Conservation (phyloP, 2,329 filamentous ascomycete species). For the Paradendryphiella salina region DNA sequence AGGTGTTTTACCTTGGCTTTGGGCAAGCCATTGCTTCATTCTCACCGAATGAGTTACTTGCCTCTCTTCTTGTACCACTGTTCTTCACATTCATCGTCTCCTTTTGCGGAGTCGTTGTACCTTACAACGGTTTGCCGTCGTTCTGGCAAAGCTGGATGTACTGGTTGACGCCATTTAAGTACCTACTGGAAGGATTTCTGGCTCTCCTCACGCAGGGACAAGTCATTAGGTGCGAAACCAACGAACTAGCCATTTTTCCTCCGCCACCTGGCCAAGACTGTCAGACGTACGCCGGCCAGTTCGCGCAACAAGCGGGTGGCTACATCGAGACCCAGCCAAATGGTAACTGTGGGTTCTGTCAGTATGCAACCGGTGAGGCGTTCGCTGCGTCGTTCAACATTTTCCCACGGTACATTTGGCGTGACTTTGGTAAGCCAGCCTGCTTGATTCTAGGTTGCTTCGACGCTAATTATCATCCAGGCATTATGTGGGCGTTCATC, state of each 20-base stretch:
- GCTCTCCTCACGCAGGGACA: constrained; percentile 59
- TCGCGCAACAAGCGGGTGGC: constrained; percentile 59
- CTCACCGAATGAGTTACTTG: constrained; percentile 67
- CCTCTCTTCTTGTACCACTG: constrained; percentile 66
- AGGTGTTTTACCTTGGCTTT: constrained; percentile 66
- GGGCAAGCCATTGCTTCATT: constrained; percentile 70
- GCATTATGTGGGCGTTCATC: constrained; percentile 56
- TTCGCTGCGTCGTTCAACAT: constrained; percentile 63
- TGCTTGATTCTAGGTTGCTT: neutral
- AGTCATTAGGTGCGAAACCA: constrained; percentile 58
- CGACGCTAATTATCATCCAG: constrained; percentile 17
- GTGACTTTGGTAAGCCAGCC: constrained; percentile 64
- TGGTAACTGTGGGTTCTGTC: constrained; percentile 67
- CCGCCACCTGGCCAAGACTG: constrained; percentile 64
- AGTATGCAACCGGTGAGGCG: constrained; percentile 63
- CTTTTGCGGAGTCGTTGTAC: constrained; percentile 76
- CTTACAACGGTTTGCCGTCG: constrained; percentile 61
- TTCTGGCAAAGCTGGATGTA: constrained; percentile 64
- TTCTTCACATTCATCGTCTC: constrained; percentile 71
- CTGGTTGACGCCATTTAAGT: constrained; percentile 67
- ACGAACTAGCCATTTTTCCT: constrained; percentile 64
- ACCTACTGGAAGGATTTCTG: constrained; percentile 66
- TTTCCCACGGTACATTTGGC: constrained; percentile 64
- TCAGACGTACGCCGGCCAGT: constrained; percentile 60
- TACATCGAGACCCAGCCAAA: constrained; percentile 61